Evolutionary conservation across 306 rosid species (phyloP), one percentile per base, ranked within the genome.

Genomic region (Sindora glabra): DNA sequence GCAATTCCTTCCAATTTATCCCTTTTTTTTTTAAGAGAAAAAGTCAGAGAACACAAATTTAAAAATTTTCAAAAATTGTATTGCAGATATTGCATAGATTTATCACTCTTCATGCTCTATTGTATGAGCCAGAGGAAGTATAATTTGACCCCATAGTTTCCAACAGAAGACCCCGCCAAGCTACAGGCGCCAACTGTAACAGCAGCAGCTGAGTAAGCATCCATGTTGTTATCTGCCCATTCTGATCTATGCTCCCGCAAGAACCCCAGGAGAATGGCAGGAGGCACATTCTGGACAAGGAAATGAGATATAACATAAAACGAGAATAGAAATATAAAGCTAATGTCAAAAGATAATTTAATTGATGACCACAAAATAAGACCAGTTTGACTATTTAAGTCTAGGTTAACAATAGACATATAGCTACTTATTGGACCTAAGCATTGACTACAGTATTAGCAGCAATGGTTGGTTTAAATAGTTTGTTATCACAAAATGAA

Each of bases 181-280:
- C 89, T 83, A 64, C 98, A 91, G 6, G 98, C 96, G 19, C 96
- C 98, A 17, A 88, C 89, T 80, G 87, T 91, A 59, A 91, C 68
- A 48, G 98, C 98, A 51, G 96, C 95, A 79, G 96, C 96, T 11
- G 95, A 83, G 79, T 81, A 91, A 49, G 98, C 98, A 79, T 91
- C 98, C 72, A 91, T 85, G 65, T 81, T 91, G 71, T 67, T 85
- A 81, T 91, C 96, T 33, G 98, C 98, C 98, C 98, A 91, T 76
- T 91, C 98, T 30, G 98, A 91, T 53, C 98, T 75, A 59, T 91
- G 98, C 84, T 91, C 98, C 38, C 98, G 84, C 63, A 91, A 77
- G 62, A 91, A 91, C 74, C 98, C 74, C 1, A 91, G 83, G 27
- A 91, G 89, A 73, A 91, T 83, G 21, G 96, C 98, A 63, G 98